Evolutionary conservation across 352 stramenopile species (phyloP), one percentile per base, ranked within the genome.

Genomic region (Hyaloperonospora brassicae): DNA sequence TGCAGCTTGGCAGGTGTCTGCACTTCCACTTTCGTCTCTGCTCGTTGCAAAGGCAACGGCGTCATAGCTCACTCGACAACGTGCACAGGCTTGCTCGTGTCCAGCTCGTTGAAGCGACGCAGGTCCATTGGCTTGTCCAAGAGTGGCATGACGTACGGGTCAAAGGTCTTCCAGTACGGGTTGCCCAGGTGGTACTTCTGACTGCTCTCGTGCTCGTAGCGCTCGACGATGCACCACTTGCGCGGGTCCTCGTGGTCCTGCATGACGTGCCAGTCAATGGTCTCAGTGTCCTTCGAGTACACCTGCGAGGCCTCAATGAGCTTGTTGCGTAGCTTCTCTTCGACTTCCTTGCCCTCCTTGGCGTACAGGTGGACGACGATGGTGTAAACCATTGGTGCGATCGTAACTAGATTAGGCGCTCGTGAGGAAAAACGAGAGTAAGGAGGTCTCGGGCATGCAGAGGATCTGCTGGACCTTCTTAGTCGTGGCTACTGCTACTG

Each of bases 171-270:
- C 47, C 48, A 65, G 61, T 65, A 65, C 36, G 61, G 61, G 52
- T 69, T 69, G 8, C 31, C 61, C 53, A 62, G 45, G 52, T 70
- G 62, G 38, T 66, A 60, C 50, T 66, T 62, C 47, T 66, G 62
- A 41, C 62, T 66, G 47, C 60, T 70, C 45, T 70, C 52, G 24
- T 59, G 57, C 45, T 70, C 57, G 57, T 70, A 66, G 35, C 59
- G 63, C 63, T 71, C 62, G 50, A 71, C 59, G 31, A 71, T 71
- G 62, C 41, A 57, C 62, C 62, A 71, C 58, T 71, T 71, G 54
- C 58, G 58, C 41, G 58, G 46, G 36, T 71, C 62, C 30, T 57
- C 13, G 47, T 67, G 58, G 52, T 71, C 59, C 24, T 70, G 62
- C 62, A 71, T 67, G 25, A 68, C 59, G 51, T 67, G 43, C 63